Evolutionary conservation across 345 rosid species (phyloP).

Genomic region (Pugionium dolabratum): DNA sequence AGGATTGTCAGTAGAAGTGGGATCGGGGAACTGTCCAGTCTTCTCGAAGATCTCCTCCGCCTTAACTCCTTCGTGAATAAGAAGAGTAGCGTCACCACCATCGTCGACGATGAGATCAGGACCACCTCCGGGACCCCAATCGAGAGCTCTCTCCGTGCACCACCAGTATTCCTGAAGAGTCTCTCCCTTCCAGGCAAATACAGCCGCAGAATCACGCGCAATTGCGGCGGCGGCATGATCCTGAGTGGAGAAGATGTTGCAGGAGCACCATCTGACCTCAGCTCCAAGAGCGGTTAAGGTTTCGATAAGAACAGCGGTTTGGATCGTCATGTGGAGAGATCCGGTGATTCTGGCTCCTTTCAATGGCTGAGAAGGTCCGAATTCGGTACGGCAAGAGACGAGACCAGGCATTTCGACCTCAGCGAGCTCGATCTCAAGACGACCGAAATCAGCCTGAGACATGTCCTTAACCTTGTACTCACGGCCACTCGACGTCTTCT

Average conservation of each 20-base stretch:
- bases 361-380: slow-evolving; percentile 78
- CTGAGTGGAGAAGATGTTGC: slow-evolving; percentile 10
- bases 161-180: slow-evolving; percentile 94
- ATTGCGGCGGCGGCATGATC: slow-evolving; percentile 42
- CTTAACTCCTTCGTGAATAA: slow-evolving; percentile 91
- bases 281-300: slow-evolving; percentile 82
- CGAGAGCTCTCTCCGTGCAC: slow-evolving; percentile 92
- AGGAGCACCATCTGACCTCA: slow-evolving; percentile 94
- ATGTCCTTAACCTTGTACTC: too few species aligned
- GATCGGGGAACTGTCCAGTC: slow-evolving; percentile 72
- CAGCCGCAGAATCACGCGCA: slow-evolving; percentile 91
- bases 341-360: slow-evolving; percentile 88
- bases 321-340: slow-evolving; percentile 84
- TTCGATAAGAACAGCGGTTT: slow-evolving; percentile 48
- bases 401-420: slow-evolving; percentile 35
- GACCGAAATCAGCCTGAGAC: slow-evolving; percentile 59
- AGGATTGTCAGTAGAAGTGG: slow-evolving; percentile 49
- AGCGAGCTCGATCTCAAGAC: slow-evolving; percentile 78
- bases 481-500: slow-evolving; percentile 64
- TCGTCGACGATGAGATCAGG: slow-evolving; percentile 42
- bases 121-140: slow-evolving; percentile 89
- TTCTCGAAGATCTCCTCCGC: slow-evolving; percentile 77
- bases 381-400: slow-evolving; percentile 69
- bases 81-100: slow-evolving; percentile 85
- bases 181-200: slow-evolving; percentile 35